These are phyloP conservation scores for Cryptosporidium andersoni DNA, from an alignment of 169 alveolate species.

Conservation along the genomic window DNA sequence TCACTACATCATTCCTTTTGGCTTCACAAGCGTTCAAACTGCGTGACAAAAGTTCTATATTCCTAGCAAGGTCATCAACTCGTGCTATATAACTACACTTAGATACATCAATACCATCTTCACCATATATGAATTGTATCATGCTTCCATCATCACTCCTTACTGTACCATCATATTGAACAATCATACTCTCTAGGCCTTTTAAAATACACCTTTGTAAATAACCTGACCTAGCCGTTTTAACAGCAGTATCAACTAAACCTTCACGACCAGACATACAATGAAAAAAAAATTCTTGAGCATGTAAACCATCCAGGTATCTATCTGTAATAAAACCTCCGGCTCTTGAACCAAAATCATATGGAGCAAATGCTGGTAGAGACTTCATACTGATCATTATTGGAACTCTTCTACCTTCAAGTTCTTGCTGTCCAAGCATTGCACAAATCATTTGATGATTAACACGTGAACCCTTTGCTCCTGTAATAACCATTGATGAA, in stretches of 20 bases:
- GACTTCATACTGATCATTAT: conserved; percentile 93
- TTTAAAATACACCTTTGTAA: conserved; percentile 96
- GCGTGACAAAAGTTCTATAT: conserved; percentile 72
- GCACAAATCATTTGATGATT: conserved; percentile 93
- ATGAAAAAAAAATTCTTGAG: conserved; percentile 98
- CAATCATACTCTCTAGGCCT: conserved; percentile 92
- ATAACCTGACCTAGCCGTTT: conserved; percentile 97
- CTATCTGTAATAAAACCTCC: conserved; percentile 97
- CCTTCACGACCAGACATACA: conserved; percentile 99
- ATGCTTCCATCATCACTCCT: conserved; percentile 95
- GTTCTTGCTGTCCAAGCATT: conserved; percentile 93
- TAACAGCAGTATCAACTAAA: conserved; percentile 97
- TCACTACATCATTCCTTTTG: conserved; percentile 7
- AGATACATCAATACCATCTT: conserved; percentile 94
- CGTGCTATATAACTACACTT: conserved; percentile 88
- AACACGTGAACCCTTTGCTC: conserved; percentile 96
- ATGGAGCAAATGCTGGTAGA: conserved; percentile 92
- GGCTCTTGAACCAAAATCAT: conserved; percentile 95
- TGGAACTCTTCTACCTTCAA: conserved; percentile 96
- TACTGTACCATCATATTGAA: conserved; percentile 96
- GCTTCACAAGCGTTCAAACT: conserved; percentile 55
- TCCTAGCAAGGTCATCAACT: conserved; percentile 79
- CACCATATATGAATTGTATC: conserved; percentile 97
- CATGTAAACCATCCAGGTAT: conserved; percentile 95
- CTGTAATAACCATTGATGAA: conserved; percentile 96